Conservation (phyloP, 2,329 filamentous ascomycete genomes). For the Botrytis paeoniae region DNA sequence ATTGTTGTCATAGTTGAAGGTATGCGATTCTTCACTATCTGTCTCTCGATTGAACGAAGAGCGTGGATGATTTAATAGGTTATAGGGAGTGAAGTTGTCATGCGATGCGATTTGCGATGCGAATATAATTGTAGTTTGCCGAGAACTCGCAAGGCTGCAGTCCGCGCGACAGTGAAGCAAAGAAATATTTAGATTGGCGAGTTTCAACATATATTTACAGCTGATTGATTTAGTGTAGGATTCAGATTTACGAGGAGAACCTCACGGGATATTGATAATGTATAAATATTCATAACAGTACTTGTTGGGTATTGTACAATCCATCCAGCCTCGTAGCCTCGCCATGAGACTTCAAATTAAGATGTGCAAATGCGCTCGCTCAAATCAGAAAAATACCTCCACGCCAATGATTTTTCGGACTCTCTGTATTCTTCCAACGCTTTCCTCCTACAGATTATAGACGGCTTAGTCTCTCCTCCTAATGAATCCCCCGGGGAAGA, state of each 20-base stretch:
- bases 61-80: background rate
- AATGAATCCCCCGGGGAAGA: background rate
- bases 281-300: background rate
- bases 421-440: background rate
- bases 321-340: conserved; percentile 26
- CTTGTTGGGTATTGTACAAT: background rate
- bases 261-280: background rate
- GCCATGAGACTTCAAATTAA: background rate
- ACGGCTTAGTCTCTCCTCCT: too few relatives aligned
- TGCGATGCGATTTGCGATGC: background rate
- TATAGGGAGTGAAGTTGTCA: background rate
- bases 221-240: too few relatives aligned
- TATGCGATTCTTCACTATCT: background rate
- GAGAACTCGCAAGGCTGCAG: conserved; percentile 1
- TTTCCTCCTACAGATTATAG: background rate
- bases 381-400: background rate
- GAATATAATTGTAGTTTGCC: background rate
- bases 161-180: background rate
- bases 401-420: background rate
- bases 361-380: background rate
- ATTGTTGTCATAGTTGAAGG: conserved; percentile 49
- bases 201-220: background rate
- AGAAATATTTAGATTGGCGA: background rate
- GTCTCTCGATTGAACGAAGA: background rate
- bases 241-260: background rate